These are phyloP conservation scores for Porpolomopsis calyptriformis DNA, from an alignment of 768 basidiomycete genomes.

Conservation along the genomic window DNA sequence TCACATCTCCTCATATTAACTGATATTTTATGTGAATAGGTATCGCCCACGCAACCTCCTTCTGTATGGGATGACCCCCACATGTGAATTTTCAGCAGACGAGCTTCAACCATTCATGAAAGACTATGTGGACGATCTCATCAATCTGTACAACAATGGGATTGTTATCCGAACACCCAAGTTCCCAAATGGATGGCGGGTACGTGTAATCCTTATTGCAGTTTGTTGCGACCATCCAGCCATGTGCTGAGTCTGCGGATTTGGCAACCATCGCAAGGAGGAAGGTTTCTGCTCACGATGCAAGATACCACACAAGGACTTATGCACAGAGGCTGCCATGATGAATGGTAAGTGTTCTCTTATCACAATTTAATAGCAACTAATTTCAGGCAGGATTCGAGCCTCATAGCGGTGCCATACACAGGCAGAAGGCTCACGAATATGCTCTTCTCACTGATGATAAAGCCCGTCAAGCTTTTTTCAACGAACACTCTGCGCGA, in stretches of 20 bases:
- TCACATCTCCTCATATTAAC: not conserved
- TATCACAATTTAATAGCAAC: not conserved
- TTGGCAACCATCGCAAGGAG: conserved; percentile 17
- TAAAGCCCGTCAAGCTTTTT: conserved; percentile 1
- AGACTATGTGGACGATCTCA: conserved; percentile 13
- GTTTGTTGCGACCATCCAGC: conserved; percentile 25
- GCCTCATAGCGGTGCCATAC: not conserved
- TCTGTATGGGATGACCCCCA: conserved; percentile 16
- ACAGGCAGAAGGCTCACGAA: not conserved
- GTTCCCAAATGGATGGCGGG: conserved; percentile 15
- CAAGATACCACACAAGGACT: conserved; percentile 16
- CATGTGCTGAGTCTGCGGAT: conserved; percentile 20
- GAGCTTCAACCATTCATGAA: conserved; percentile 13
- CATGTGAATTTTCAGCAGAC: conserved; percentile 16
- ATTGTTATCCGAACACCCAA: conserved; percentile 12
- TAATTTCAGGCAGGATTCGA: not conserved
- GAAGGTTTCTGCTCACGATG: conserved; percentile 20
- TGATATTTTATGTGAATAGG: not conserved
- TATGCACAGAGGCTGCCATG: conserved; percentile 13
- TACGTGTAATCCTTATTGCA: conserved; percentile 18
- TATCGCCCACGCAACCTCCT: conserved; percentile 17
- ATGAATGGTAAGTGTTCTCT: conserved; percentile 10
- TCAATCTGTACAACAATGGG: conserved; percentile 15
- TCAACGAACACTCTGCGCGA: not conserved
- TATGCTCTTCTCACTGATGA: not conserved